Evolutionary conservation across 164 flowering plant species (phyloP).

Genomic region (Saururus chinensis): DNA sequence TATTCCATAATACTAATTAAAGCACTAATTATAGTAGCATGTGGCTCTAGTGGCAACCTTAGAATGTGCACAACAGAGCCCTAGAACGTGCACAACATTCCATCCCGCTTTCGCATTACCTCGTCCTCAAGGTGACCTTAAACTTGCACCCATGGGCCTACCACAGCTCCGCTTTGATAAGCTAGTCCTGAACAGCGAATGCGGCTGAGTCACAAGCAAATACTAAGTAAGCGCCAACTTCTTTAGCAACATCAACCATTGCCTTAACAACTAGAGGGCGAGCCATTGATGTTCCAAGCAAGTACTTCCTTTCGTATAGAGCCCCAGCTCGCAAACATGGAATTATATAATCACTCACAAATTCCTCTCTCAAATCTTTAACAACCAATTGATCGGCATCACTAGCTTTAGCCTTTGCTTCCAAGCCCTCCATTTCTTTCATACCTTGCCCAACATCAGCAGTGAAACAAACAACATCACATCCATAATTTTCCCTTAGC

Average conservation of each 20-base stretch:
- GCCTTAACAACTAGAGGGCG: slow-evolving; percentile 99
- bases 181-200: too few species aligned
- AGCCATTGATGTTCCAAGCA: slow-evolving; percentile 98
- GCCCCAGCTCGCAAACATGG: slow-evolving; percentile 99
- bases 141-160: too few species aligned
- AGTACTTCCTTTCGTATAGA: slow-evolving; percentile 84
- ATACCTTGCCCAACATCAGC: slow-evolving; percentile 99
- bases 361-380: slow-evolving; percentile 88
- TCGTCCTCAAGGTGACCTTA: too few species aligned
- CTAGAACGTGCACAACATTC: too few species aligned
- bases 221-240: slow-evolving; percentile 97
- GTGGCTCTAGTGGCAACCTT: too few species aligned
- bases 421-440: slow-evolving; percentile 79
- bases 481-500: slow-evolving; percentile 95
- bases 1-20: too few species aligned
- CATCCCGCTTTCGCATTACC: too few species aligned
- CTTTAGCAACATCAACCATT: slow-evolving; percentile 92
- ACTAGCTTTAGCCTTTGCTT: slow-evolving; percentile 91
- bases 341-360: slow-evolving; percentile 71
- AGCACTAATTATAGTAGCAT: too few species aligned
- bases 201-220: too few species aligned
- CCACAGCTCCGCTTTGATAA: too few species aligned
- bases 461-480: slow-evolving; percentile 97
- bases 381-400: slow-evolving; percentile 91
- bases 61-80: too few species aligned